Base-by-base conservation (phyloP, 139 green algal genomes). In the Chlorella sp. region DNA sequence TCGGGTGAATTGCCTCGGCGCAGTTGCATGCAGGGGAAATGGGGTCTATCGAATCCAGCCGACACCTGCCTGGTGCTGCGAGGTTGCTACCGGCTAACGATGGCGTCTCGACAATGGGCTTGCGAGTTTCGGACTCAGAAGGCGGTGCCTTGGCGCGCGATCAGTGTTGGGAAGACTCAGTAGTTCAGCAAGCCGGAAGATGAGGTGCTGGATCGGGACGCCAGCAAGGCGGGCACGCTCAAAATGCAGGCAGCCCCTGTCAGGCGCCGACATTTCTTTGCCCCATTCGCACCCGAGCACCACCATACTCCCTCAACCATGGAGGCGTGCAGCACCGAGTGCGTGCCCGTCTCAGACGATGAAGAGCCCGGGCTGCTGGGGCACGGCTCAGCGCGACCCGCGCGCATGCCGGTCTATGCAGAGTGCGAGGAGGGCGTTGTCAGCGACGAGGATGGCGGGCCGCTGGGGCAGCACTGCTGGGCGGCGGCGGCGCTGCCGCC, bases 361-460 rank as follows among this genome's bases (percentile, higher is more conserved):
- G 77, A 83, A 28, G 78, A 42, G 24, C 24, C 78, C 21, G 34
- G 9, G 26, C 26, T 34, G 3, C 36, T 15, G 37, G 28, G 48
- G 48, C 48, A 9, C 48, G 48, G 48, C 48, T 9, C 48, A 5
- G 14, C 32, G 73, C 73, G 73, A 3, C 48, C 48, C 48, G 14
- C 32, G 73, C 73, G 73, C 32, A 14, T n/a, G 36, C 26, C 3
- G 26, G 18, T 21, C 68, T 24, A 9, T 3, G 22, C 28, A 28
- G 36, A 60, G 15, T 22, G 4, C 28, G 84, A 66, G 30, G 68
- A 81, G 39, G 68, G 4, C 21, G 36, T 88, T 12, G 26, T 42
- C 2, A 88, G 84, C 68, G 84, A 88, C 21, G 84, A 36, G 15
- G 84, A 88, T 37, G 36, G 40, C 16, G 82, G 24, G 26, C 32